Percentiles rank a stretch among this genome's conserved stretches.
Evolutionary conservation across 768 basidiomycete genomes (phyloP).

Genomic region (Cantharellus cinnabarinus): DNA sequence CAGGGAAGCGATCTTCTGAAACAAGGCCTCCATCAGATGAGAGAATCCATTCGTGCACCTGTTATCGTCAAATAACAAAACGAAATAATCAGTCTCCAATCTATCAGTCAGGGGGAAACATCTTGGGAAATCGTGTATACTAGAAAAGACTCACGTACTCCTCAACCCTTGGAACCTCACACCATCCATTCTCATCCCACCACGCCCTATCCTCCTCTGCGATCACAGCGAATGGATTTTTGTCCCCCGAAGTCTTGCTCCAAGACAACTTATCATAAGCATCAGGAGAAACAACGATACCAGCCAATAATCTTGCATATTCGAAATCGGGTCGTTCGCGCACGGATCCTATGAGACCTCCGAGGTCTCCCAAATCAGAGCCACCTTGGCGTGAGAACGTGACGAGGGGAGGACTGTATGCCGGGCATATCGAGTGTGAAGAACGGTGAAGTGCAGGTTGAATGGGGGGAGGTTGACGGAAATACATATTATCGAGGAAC

Average conservation of each 20-base stretch:
- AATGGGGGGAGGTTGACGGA: constrained; percentile 31
- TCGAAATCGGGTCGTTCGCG: constrained; percentile 56
- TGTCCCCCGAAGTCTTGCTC: constrained; percentile 18
- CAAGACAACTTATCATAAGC: neutral
- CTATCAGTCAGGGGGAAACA: neutral
- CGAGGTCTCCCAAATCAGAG: constrained; percentile 16
- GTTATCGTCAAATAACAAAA: constrained; percentile 1
- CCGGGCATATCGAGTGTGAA: constrained; percentile 31
- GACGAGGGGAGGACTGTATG: constrained; percentile 26
- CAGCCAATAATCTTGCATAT: constrained; percentile 44
- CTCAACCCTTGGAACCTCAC: constrained; percentile 45
- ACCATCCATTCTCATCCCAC: constrained; percentile 60
- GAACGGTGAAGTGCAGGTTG: neutral
- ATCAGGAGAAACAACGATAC: constrained; percentile 25
- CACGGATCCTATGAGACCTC: constrained; percentile 46
- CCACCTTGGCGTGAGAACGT: neutral
- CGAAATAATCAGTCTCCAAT: neutral
- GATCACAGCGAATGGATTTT: constrained; percentile 21
- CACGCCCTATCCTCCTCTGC: constrained; percentile 11
- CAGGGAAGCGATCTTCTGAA: constrained; percentile 51
- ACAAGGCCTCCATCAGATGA: constrained; percentile 34
- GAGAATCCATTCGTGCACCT: constrained; percentile 74
- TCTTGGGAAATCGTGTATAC: neutral
- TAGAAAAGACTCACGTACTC: constrained; percentile 25
- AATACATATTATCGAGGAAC: constrained; percentile 32